These are phyloP conservation scores for Penicillium robsamsonii DNA, from an alignment of 495 filamentous ascomycete species.

Conservation along the genomic window DNA sequence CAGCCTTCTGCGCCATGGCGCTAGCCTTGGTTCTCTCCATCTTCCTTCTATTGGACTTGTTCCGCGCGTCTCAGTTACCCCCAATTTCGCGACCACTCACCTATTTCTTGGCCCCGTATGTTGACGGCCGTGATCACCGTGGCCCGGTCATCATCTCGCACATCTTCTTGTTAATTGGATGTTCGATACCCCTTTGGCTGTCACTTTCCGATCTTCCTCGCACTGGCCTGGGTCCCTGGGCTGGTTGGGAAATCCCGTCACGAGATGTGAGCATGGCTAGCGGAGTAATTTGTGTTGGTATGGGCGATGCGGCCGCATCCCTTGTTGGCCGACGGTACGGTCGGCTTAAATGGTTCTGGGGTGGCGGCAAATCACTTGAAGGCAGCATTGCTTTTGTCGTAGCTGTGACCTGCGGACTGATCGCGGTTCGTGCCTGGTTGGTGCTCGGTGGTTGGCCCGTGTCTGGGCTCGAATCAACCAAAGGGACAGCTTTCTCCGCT, in stretches of 20 bases:
- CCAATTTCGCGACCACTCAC: slow-evolving; percentile 81
- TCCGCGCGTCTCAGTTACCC: slow-evolving; percentile 86
- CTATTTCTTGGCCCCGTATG: slow-evolving; percentile 84
- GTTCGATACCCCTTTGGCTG: slow-evolving; percentile 91
- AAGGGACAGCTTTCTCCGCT: slow-evolving; percentile 14
- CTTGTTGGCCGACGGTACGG: slow-evolving; percentile 87
- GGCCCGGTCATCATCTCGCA: slow-evolving; percentile 94
- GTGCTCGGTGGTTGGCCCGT: slow-evolving; percentile 66
- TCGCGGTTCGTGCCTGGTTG: slow-evolving; percentile 73
- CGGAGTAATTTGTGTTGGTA: slow-evolving; percentile 88
- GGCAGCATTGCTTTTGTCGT: slow-evolving; percentile 81
- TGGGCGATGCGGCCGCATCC: slow-evolving; percentile 94
- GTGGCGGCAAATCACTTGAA: slow-evolving; percentile 91
- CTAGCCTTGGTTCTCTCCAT: slow-evolving; percentile 70
- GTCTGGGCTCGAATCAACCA: slow-evolving; percentile 25
- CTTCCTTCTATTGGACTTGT: slow-evolving; percentile 84
- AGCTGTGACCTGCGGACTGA: slow-evolving; percentile 73
- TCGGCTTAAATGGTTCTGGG: slow-evolving; percentile 90
- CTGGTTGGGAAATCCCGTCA: slow-evolving; percentile 67
- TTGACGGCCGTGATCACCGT: slow-evolving; percentile 88
- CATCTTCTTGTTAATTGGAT: slow-evolving; percentile 95
- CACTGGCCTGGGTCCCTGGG: slow-evolving; percentile 49
- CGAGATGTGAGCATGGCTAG: slow-evolving; percentile 84
- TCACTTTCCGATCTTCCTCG: slow-evolving; percentile 67
- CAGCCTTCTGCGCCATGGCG: slow-evolving; percentile 74